Evolutionary conservation across 1,284 basidiomycete genomes (phyloP).

Genomic region (Apiotrichum montevideense): DNA sequence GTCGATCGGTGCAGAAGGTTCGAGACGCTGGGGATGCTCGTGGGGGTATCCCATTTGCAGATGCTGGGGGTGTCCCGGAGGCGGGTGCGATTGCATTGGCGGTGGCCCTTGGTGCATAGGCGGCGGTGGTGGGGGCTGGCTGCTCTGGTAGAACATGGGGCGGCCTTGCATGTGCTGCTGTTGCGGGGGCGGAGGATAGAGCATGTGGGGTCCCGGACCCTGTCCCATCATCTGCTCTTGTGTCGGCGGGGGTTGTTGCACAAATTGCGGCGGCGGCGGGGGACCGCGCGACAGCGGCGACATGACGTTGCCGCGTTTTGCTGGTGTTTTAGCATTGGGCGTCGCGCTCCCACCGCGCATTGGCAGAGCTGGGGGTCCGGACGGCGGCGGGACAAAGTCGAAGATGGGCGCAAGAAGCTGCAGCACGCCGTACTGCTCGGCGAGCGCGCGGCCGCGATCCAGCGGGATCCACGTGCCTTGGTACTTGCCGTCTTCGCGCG

Average conservation of each 20-base stretch:
- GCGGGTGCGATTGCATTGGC: not conserved
- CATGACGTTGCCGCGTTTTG: conserved; percentile 12
- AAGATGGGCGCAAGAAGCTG: conserved; percentile 79
- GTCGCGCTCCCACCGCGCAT: conserved; percentile 25
- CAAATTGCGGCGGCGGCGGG: conserved; percentile 33
- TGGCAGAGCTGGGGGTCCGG: conserved; percentile 37
- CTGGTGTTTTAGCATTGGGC: conserved; percentile 12
- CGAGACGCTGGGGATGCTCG: conserved; percentile 1
- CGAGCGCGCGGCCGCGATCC: conserved; percentile 80
- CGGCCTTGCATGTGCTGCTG: conserved; percentile 9
- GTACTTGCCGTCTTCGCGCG: conserved; percentile 72
- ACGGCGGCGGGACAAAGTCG: conserved; percentile 68
- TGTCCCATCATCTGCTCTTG: conserved; percentile 9
- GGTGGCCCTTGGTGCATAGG: conserved; percentile 1
- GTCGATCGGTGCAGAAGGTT: conserved; percentile 7
- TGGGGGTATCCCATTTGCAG: not conserved
- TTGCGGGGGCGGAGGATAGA: conserved; percentile 12
- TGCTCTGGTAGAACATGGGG: conserved; percentile 3
- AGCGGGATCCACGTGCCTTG: conserved; percentile 99
- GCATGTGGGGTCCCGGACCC: conserved; percentile 10
- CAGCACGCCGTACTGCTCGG: conserved; percentile 81
- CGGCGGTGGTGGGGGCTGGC: not conserved
- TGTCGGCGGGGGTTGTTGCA: conserved; percentile 13
- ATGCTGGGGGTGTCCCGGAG: not conserved
- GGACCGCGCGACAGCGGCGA: conserved; percentile 20